Evolutionary conservation across 176 grass and related monocot species (phyloP).

Genomic region (Phragmites australis): DNA sequence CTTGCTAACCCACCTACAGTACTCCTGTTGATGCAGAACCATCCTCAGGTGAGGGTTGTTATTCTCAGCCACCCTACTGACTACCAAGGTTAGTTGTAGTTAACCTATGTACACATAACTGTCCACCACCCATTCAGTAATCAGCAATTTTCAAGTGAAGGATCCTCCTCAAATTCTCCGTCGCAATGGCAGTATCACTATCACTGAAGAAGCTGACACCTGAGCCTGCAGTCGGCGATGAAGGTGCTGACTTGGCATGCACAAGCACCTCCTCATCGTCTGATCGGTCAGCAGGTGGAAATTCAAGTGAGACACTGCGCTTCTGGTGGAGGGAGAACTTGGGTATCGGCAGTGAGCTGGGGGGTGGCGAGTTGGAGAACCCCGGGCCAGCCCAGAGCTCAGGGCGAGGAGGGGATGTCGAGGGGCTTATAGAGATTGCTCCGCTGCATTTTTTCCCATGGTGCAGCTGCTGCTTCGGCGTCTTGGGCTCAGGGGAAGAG

Average conservation of each 20-base stretch:
- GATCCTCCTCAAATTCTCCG: conserved; percentile 90
- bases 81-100: conserved; percentile 42
- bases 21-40: conserved; percentile 23
- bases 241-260: conserved; percentile 72
- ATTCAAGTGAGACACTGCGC: conserved; percentile 68
- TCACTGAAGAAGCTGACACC: conserved; percentile 43
- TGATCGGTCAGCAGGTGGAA: conserved; percentile 41
- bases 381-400: conserved; percentile 87
- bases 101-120: conserved; percentile 42
- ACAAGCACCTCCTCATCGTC: conserved; percentile 35
- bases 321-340: conserved; percentile 88
- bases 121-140: conserved; percentile 28
- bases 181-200: conserved; percentile 50
- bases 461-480: conserved; percentile 39
- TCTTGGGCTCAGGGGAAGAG: conserved; percentile 45
- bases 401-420: conserved; percentile 45
- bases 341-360: conserved; percentile 84
- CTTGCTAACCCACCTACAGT: conserved; percentile 37
- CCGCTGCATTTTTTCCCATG: conserved; percentile 56
- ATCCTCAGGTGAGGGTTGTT: conserved; percentile 6
- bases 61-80: conserved; percentile 39
- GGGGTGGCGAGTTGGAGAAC: conserved; percentile 87
- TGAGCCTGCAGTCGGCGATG: conserved; percentile 58
- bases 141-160: conserved; percentile 62
- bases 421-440: conserved; percentile 63